Conservation (phyloP, 768 basidiomycete species). For the Collybiopsis luxurians region DNA sequence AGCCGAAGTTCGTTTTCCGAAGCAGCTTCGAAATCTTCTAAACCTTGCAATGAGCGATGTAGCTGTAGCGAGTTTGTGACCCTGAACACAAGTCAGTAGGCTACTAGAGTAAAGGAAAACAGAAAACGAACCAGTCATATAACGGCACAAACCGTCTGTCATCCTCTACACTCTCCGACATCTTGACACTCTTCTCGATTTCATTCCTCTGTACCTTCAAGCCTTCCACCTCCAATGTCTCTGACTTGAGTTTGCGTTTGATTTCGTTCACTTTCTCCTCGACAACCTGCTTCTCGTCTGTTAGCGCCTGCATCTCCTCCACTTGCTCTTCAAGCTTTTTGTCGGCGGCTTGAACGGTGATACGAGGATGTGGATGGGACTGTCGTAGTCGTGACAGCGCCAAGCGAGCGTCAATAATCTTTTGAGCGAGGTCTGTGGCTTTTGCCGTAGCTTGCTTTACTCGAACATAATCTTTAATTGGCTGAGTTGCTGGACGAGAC, state of each 20-base stretch:
- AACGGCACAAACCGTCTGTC: constrained; percentile 62
- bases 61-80: constrained; percentile 65
- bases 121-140: constrained; percentile 60
- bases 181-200: constrained; percentile 63
- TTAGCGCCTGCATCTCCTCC: constrained; percentile 74
- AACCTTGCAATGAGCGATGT: constrained; percentile 59
- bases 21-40: constrained; percentile 54
- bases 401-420: constrained; percentile 82
- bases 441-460: constrained; percentile 50
- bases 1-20: constrained; percentile 80
- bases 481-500: background rate
- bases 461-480: constrained; percentile 52
- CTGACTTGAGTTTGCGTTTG: constrained; percentile 61
- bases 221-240: constrained; percentile 53
- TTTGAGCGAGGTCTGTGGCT: constrained; percentile 60
- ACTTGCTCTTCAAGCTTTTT: constrained; percentile 74
- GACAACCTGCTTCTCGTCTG: constrained; percentile 57
- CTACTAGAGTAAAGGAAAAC: background rate
- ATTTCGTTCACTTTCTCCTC: constrained; percentile 49
- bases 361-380: constrained; percentile 73
- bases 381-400: constrained; percentile 79
- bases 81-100: constrained; percentile 30
- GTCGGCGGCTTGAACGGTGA: constrained; percentile 75
- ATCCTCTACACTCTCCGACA: constrained; percentile 51
- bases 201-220: constrained; percentile 62